Conservation (phyloP, 306 rosid species). For the Cucurbita pepo region DNA sequence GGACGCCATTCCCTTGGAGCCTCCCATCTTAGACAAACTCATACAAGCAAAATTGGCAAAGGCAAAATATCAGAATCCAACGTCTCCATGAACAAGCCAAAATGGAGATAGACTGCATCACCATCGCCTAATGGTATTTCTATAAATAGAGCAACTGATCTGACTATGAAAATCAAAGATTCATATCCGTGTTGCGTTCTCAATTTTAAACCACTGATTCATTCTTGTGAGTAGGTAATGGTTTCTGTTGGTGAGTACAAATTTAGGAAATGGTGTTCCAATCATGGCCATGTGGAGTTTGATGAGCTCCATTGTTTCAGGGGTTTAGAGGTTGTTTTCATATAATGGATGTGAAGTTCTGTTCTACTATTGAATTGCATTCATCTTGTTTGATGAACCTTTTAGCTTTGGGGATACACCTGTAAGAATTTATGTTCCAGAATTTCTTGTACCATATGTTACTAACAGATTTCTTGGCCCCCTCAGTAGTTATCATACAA, state of each 20-base stretch:
- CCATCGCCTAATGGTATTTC: neutral
- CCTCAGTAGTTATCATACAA: neutral
- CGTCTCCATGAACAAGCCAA: constrained; percentile 20
- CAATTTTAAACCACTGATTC: neutral
- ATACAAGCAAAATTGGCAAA: constrained; percentile 65
- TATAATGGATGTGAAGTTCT: neutral
- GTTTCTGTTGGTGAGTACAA: neutral
- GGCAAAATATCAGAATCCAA: constrained; percentile 30
- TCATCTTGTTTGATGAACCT: neutral
- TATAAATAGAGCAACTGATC: neutral
- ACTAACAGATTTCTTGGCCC: neutral
- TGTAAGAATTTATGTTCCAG: neutral
- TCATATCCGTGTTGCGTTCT: neutral
- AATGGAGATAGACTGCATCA: neutral
- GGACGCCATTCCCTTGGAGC: constrained; percentile 71
- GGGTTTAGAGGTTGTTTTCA: neutral
- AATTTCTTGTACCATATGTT: neutral
- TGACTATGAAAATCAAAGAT: neutral
- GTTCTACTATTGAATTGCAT: neutral
- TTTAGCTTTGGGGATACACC: neutral
- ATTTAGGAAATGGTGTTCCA: neutral
- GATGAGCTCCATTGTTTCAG: neutral
- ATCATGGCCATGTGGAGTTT: neutral
- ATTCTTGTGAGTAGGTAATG: neutral
- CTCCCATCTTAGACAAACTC: constrained; percentile 79